A percentile compares a stretch with the other conserved stretches of the same genome.
These are phyloP conservation scores for Oleoguttula mirabilis DNA, from an alignment of 495 filamentous ascomycete species.

Conservation along the genomic window DNA sequence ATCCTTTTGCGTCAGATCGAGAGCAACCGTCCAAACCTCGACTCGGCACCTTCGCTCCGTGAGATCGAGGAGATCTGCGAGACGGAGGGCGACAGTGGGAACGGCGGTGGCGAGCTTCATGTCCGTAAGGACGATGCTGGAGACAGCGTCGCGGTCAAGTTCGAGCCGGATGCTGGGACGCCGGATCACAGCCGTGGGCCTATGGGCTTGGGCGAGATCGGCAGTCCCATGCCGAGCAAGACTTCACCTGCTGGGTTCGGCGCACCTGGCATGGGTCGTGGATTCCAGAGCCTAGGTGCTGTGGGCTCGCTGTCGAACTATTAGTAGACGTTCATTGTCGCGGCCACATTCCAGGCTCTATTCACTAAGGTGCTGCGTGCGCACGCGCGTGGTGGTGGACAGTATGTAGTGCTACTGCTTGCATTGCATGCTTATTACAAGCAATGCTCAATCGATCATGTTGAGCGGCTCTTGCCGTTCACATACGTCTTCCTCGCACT, in stretches of 20 bases:
- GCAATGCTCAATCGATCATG: no score
- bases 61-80: conserved; percentile 87
- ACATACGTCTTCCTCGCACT: no score
- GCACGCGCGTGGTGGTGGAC: no score
- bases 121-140: conserved; percentile 38
- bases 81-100: conserved; percentile 72
- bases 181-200: conserved; percentile 13
- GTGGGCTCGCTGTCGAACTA: conserved; percentile 1
- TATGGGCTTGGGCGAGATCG: conserved; percentile 29
- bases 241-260: conserved; percentile 23
- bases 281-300: conserved; percentile 11
- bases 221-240: conserved; percentile 29
- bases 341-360: no score
- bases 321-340: no score
- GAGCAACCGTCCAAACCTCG: conserved; percentile 40
- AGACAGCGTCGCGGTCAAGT: conserved; percentile 45
- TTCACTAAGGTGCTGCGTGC: no score
- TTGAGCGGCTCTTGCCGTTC: no score
- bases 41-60: conserved; percentile 48
- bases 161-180: conserved; percentile 35
- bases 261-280: conserved; percentile 21
- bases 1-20: conserved; percentile 56
- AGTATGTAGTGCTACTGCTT: no score
- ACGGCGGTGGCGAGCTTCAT: conserved; percentile 78
- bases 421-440: no score